Evolutionary conservation across 2,329 filamentous ascomycete species (phyloP).

Genomic region (Lecanicillium sp.): DNA sequence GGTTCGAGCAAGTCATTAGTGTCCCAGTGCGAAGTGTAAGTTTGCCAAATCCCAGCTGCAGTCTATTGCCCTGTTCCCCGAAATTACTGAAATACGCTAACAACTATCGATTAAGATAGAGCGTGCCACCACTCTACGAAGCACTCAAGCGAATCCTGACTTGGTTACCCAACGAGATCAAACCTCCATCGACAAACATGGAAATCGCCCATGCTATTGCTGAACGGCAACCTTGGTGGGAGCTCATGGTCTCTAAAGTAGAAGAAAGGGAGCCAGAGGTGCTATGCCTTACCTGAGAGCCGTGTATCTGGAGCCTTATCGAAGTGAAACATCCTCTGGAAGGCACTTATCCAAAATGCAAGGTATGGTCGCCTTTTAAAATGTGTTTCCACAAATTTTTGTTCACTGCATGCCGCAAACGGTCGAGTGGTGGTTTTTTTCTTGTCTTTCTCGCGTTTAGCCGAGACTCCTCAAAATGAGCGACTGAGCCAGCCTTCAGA

Average conservation of each 20-base stretch:
- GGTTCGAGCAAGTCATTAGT: constrained; percentile 28
- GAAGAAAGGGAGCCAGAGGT: constrained; percentile 24
- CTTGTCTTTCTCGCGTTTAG: too few relatives aligned
- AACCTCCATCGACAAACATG: constrained; percentile 9
- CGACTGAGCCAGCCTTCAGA: too few relatives aligned
- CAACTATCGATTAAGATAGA: constrained; percentile 17
- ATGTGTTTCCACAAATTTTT: too few relatives aligned
- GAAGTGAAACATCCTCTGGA: too few relatives aligned
- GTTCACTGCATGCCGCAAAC: too few relatives aligned
- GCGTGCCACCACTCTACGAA: constrained; percentile 29
- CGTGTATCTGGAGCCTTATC: too few relatives aligned
- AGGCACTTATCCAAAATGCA: too few relatives aligned
- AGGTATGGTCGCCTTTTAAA: too few relatives aligned
- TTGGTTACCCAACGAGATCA: constrained; percentile 25
- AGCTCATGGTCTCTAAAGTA: constrained; percentile 25
- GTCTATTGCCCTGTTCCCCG: background rate
- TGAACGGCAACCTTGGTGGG: constrained; percentile 30
- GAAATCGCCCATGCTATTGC: constrained; percentile 17
- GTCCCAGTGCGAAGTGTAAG: constrained; percentile 33
- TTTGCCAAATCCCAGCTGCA: constrained; percentile 3
- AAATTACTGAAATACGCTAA: background rate
- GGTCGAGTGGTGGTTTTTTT: too few relatives aligned
- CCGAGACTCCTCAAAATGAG: too few relatives aligned
- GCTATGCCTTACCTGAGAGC: constrained; percentile 29
- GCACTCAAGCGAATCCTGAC: constrained; percentile 25